Evolutionary conservation across 371 early-diverging fungal species (phyloP), one percentile per base, ranked within the genome.

Genomic region (Mortierella sp.): DNA sequence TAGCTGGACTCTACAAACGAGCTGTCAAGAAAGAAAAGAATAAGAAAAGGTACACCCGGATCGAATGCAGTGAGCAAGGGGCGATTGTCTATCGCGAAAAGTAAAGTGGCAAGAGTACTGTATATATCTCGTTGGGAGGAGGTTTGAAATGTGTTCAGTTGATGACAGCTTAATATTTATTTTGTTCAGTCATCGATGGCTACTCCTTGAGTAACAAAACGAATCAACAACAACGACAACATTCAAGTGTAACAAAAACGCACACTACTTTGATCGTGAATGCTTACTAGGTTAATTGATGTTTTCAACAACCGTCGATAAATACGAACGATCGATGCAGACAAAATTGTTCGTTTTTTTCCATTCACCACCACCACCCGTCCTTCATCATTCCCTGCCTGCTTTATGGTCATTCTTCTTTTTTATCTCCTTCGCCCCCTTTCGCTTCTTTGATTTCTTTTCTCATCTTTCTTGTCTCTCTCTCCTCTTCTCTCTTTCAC

Each of bases 1-100:
- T 16, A 60, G 65, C 24, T 19, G 9, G 16, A 38, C 31, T 65
- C 19, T 9, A 34, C 34, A 38, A 65, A 63, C 31, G 5, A 60
- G 16, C 14, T 31, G 31, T 60, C 14, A 57, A 57, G 9, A 26
- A 57, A 6, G 26, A 24, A 26, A 65, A 65, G 14, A 21, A 54
- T 54, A 54, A 21, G 9, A 21, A 54, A 65, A 65, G 26, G 60
- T 16, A 60, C 13, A 16, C 5, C 63, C 31, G 63, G 63, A 65
- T 65, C 38, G 65, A 63, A 63, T 63, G 63, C 34, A 63, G 19
- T 44, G 72, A 52, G 72, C 50, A 72, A 50, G 34, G 52, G 72
- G 48, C 72, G 48, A 50, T 45, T 48, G 52, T 47, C 48, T 47
- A 72, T 52, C 72, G 31, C 8, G 28, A 72, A 50, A 13, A 47